phyloP scores from a whole-genome alignment of 2,329 filamentous ascomycete species.

The Paramyrothecium sp. region DNA sequence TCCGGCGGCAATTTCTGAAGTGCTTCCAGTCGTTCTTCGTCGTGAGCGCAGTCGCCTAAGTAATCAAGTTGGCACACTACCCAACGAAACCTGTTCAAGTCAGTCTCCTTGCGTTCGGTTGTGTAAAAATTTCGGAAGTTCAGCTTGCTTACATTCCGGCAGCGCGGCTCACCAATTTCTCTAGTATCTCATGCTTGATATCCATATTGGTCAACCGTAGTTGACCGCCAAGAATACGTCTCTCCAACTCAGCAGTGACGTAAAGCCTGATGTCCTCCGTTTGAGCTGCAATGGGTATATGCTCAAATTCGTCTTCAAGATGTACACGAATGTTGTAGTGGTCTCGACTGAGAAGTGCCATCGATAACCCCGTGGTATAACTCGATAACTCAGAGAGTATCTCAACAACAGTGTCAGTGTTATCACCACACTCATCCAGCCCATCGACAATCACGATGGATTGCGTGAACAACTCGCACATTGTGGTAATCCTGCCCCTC shows the following conservation, averaged over 20 bases:
- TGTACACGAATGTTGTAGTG: conserved; percentile 1
- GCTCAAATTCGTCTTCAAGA: background rate
- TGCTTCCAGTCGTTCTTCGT: conserved; percentile 8
- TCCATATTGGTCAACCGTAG: conserved; percentile 1
- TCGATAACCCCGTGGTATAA: rapidly evolving
- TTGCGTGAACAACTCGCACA: conserved; percentile 1
- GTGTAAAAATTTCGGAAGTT: too few relatives aligned
- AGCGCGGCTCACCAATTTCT: conserved; percentile 1
- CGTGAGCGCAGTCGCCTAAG: conserved; percentile 5
- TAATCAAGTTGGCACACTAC: conserved; percentile 16
- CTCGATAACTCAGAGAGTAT: background rate
- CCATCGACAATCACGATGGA: conserved; percentile 6
- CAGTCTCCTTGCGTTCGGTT: too few relatives aligned
- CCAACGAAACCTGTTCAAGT: conserved; percentile 20
- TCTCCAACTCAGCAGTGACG: conserved; percentile 8
- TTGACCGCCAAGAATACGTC: background rate
- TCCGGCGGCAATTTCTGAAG: conserved; percentile 6
- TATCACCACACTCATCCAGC: conserved; percentile 6
- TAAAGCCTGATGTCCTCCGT: conserved; percentile 10
- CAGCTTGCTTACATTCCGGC: conserved; percentile 11
- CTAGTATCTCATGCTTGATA: conserved; percentile 9
- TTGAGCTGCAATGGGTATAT: conserved; percentile 4
- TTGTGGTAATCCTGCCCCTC: background rate
- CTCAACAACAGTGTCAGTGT: conserved; percentile 1
- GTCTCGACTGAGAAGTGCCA: conserved; percentile 10